These are phyloP conservation scores for Sphagnurus paluster DNA, from an alignment of 1,284 basidiomycete genomes.

Conservation along the genomic window DNA sequence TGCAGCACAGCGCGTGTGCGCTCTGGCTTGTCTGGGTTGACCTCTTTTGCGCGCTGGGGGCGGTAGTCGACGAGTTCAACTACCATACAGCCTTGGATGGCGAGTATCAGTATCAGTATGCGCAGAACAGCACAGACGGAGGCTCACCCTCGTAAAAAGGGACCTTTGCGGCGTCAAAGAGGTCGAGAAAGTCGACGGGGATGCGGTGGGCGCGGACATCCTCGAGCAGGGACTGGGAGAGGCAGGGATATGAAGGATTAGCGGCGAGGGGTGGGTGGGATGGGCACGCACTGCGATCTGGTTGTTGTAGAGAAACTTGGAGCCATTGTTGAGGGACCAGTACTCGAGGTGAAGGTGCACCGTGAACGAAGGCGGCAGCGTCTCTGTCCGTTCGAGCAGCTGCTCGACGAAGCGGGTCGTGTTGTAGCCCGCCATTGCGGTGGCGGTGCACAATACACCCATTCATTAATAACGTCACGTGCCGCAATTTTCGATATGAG, in stretches of 20 bases:
- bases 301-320: constrained; percentile 78
- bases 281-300: constrained; percentile 60
- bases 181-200: constrained; percentile 77
- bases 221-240: constrained; percentile 65
- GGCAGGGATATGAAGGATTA: constrained; percentile 8
- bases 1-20: constrained; percentile 69
- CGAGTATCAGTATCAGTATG: constrained; percentile 76
- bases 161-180: constrained; percentile 67
- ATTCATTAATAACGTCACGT: constrained; percentile 36
- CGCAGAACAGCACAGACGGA: constrained; percentile 48
- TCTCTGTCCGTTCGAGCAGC: constrained; percentile 57
- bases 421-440: constrained; percentile 77
- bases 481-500: constrained; percentile 33
- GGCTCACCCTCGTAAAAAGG: constrained; percentile 78
- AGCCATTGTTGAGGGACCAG: constrained; percentile 76
- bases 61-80: constrained; percentile 78
- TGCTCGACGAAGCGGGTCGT: constrained; percentile 58
- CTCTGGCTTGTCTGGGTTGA: constrained; percentile 55
- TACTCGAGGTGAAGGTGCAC: constrained; percentile 74
- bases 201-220: constrained; percentile 77
- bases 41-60: constrained; percentile 53
- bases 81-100: constrained; percentile 72
- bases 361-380: constrained; percentile 66
- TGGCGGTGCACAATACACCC: no score
- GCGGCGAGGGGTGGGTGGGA: constrained; percentile 15